These are phyloP conservation scores for Drosera spatulata DNA, from an alignment of 179 eudicot species.

Conservation along the genomic window DNA sequence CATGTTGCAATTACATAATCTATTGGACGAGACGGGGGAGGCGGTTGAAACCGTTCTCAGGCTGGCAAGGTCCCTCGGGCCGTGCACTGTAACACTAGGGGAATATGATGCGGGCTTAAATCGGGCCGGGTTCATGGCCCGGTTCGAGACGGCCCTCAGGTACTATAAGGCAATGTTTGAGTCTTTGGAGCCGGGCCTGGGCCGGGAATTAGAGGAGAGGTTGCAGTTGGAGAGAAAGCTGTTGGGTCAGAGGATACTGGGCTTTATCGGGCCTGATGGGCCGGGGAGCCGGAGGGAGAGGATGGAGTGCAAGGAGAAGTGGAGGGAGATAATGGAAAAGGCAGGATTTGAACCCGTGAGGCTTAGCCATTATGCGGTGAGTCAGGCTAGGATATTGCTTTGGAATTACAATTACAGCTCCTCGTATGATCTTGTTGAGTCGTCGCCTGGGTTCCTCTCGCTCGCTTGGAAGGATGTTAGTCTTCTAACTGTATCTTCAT, in stretches of 20 bases:
- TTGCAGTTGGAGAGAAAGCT: conserved; percentile 40
- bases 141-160: conserved; percentile 49
- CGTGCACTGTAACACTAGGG: conserved; percentile 60
- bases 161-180: conserved; percentile 69
- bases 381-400: conserved; percentile 72
- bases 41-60: conserved; percentile 47
- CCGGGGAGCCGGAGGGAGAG: conserved; percentile 38
- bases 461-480: conserved; percentile 76
- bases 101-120: conserved; percentile 80
- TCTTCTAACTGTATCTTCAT: conserved; percentile 77
- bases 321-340: conserved; percentile 54
- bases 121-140: conserved; percentile 34
- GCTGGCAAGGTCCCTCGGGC: conserved; percentile 61
- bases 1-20: conserved; percentile 76
- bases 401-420: conserved; percentile 75
- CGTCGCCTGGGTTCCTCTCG: conserved; percentile 62
- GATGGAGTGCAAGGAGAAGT: conserved; percentile 56
- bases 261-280: conserved; percentile 43
- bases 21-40: conserved; percentile 35
- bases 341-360: conserved; percentile 54
- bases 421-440: conserved; percentile 37
- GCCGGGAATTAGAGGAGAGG: conserved; percentile 52
- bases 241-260: conserved; percentile 54
- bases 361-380: conserved; percentile 76
- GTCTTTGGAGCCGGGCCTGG: conserved; percentile 63